phyloP scores from a whole-genome alignment of 1,284 basidiomycete genomes.

The Rhodotorula sp. region DNA sequence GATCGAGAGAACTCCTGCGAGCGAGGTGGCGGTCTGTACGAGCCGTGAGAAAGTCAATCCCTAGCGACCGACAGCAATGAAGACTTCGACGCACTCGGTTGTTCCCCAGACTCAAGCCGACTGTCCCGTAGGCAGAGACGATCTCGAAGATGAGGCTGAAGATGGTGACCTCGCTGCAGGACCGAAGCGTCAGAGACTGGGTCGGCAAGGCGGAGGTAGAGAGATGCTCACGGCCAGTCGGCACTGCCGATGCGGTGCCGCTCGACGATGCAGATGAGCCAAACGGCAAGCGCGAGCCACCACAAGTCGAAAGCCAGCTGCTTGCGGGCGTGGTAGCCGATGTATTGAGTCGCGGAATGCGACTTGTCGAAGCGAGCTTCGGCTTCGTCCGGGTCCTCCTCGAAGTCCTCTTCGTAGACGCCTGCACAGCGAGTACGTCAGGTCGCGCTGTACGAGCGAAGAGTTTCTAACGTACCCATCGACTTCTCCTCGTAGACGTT shows the following conservation, averaged over 20 bases:
- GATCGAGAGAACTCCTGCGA: constrained; percentile 72
- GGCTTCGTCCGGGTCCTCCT: constrained; percentile 55
- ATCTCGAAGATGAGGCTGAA: constrained; percentile 63
- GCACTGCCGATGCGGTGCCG: constrained; percentile 53
- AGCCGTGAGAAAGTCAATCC: no score
- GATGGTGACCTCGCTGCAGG: constrained; percentile 28
- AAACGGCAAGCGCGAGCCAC: constrained; percentile 42
- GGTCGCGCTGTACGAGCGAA: neutral
- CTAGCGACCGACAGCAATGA: no score
- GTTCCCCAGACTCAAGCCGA: constrained; percentile 73
- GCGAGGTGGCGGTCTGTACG: constrained; percentile 60
- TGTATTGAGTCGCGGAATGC: constrained; percentile 42
- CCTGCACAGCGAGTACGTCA: constrained; percentile 58
- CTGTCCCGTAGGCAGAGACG: constrained; percentile 86
- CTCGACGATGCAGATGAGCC: constrained; percentile 77
- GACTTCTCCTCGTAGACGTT: constrained; percentile 93
- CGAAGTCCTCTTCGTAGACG: constrained; percentile 58
- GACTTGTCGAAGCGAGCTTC: constrained; percentile 50
- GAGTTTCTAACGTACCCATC: constrained; percentile 18
- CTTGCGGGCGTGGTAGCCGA: constrained; percentile 63
- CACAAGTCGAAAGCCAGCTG: constrained; percentile 79
- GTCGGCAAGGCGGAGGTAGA: neutral
- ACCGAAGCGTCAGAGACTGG: neutral
- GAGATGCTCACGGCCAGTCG: constrained; percentile 24
- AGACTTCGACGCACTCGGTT: constrained; percentile 45